A percentile compares a stretch with the other conserved stretches of the same genome.
Evolutionary conservation across 176 grass and related monocot genomes (phyloP).

Genomic region (Zizania latifolia): DNA sequence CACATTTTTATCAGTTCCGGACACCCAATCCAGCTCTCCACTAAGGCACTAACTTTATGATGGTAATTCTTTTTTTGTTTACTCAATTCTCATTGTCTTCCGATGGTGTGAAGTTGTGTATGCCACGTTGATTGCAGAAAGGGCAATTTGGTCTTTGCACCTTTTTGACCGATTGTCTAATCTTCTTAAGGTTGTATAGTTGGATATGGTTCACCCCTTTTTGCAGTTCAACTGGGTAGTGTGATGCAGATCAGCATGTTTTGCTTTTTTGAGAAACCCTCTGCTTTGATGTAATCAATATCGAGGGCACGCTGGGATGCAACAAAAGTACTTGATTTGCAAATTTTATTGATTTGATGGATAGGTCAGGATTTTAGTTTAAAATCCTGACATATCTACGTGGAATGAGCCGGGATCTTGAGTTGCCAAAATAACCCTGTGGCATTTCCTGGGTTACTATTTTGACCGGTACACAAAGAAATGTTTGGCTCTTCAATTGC

Average conservation of each 20-base stretch:
- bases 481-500: too few species aligned
- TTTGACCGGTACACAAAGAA: too few species aligned
- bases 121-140: neutral
- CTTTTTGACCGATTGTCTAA: constrained; percentile 5
- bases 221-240: neutral
- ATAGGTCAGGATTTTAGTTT: neutral
- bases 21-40: constrained; percentile 60
- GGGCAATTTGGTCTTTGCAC: neutral
- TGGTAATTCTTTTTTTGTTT: constrained; percentile 27
- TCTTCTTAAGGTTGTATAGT: neutral
- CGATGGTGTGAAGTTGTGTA: constrained; percentile 2
- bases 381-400: too few species aligned
- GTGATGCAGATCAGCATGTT: neutral
- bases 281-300: neutral
- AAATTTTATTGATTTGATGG: neutral
- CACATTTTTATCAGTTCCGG: constrained; percentile 81
- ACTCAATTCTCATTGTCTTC: neutral
- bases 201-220: neutral
- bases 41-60: constrained; percentile 37
- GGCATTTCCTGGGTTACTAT: too few species aligned
- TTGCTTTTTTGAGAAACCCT: neutral
- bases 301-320: neutral
- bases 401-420: too few species aligned
- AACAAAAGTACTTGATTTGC: neutral
- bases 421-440: too few species aligned